These are phyloP conservation scores for Exophiala phaeomuriformis DNA, from an alignment of 2,329 filamentous ascomycete species.

Conservation along the genomic window DNA sequence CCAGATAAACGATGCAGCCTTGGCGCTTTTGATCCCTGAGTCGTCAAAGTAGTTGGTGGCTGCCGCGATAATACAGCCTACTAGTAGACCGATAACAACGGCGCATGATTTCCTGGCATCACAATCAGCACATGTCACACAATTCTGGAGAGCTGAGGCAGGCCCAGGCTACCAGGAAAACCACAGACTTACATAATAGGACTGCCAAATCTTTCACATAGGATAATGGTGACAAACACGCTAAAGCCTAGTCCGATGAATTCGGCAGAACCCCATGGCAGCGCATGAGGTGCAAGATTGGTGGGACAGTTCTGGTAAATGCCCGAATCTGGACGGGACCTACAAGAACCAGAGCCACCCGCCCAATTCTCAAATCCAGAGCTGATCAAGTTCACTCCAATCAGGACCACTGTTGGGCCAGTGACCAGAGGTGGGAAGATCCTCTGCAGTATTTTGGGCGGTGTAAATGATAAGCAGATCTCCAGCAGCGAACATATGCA, in stretches of 20 bases:
- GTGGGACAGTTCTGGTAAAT: slow-evolving; percentile 51
- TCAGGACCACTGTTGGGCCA: slow-evolving; percentile 61
- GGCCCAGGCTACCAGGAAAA: too few species aligned
- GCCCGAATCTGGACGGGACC: slow-evolving; percentile 34
- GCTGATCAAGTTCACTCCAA: slow-evolving; percentile 65
- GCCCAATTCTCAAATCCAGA: slow-evolving; percentile 72
- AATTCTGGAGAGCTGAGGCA: too few species aligned
- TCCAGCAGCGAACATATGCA: slow-evolving; percentile 61
- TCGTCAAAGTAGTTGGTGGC: slow-evolving; percentile 71
- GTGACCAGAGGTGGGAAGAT: slow-evolving; percentile 76
- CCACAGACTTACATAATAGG: slow-evolving; percentile 49
- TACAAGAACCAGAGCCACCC: slow-evolving; percentile 55
- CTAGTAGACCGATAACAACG: slow-evolving; percentile 65
- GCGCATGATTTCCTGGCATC: slow-evolving; percentile 57
- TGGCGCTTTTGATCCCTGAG: slow-evolving; percentile 63
- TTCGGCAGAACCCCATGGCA: slow-evolving; percentile 56
- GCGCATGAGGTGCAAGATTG: slow-evolving; percentile 52
- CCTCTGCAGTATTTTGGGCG: slow-evolving; percentile 59
- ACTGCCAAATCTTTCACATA: slow-evolving; percentile 60
- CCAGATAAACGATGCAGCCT: slow-evolving; percentile 69
- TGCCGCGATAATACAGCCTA: slow-evolving; percentile 71
- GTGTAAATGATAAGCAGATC: slow-evolving; percentile 66
- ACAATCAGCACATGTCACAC: too few species aligned
- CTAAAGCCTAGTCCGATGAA: slow-evolving; percentile 61
- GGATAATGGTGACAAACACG: slow-evolving; percentile 59